Evolutionary conservation across 371 early-diverging fungal genomes (phyloP), one percentile per base, ranked within the genome.

Genomic region (Dichotomocladium elegans): DNA sequence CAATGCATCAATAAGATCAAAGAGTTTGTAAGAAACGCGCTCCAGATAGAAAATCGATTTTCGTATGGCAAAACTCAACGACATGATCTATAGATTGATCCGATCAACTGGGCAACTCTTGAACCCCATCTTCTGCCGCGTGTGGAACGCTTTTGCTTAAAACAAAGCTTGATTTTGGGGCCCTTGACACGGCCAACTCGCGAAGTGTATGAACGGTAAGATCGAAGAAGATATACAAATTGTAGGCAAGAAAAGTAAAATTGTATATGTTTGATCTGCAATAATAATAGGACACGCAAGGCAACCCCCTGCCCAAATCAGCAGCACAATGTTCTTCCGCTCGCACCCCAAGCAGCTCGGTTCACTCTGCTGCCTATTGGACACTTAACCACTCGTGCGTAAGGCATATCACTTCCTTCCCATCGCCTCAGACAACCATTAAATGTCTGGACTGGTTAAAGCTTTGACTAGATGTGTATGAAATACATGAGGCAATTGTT

Each of bases 311-410:
- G 66, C 58, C 25, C 59, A 64, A 31, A 56, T 45, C n/a, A 67
- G 19, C 73, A 75, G 34, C 69, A 72, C 11, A 80, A 80, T 61
- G 66, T 79, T 7, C 48, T 80, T 21, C 79, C 82, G 2, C 53
- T 80, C 50, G 80, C 77, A n/a, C 48, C 70, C 2, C 64, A 68
- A 41, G 61, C 63, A 2, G 66, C 77, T 28, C 72, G 80, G 9
- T 82, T 82, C 54, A 77, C 77, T 4, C 51, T 82, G 28, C 56
- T 82, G 21, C 82, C 82, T 8, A 72, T 82, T 41, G 80, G 82
- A 2, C 82, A 82, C 51, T 49, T 60, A 43, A 56, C 57, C 14
- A 53, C 50, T 15, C 34, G 15, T 17, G 37, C 37, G 5, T 37
- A 37, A 21, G 10, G 7, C 15, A 15, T 21, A 37, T 37, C 10